Percentiles rank a stretch among this genome's conserved stretches.
Evolutionary conservation across 805 yeast species (phyloP).

Genomic region (Lachancea mirantina): DNA sequence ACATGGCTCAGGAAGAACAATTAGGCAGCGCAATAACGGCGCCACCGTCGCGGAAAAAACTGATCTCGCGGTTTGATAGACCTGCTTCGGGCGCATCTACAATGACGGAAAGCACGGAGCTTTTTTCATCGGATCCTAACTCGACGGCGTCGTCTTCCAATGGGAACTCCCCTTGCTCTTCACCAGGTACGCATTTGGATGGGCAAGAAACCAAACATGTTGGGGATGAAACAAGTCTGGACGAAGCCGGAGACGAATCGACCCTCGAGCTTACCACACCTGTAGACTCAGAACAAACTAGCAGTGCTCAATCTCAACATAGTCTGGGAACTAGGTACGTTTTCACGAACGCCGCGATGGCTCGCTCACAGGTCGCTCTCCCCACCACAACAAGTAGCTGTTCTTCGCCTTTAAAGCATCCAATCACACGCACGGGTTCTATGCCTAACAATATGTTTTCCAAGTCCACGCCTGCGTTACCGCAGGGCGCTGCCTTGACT

Average conservation of each 20-base stretch:
- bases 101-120: constrained; percentile 23
- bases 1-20: constrained; percentile 11
- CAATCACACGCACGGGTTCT: constrained; percentile 2
- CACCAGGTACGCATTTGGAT: constrained; percentile 14
- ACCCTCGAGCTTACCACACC: constrained; percentile 6
- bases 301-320: constrained; percentile 5
- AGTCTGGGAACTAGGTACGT: constrained; percentile 5
- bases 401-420: constrained; percentile 8
- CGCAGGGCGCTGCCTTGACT: constrained; percentile 24
- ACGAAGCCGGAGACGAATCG: constrained; percentile 7
- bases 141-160: constrained; percentile 25
- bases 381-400: constrained; percentile 3
- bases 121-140: constrained; percentile 25
- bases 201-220: constrained; percentile 5
- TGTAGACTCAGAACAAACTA: constrained; percentile 7
- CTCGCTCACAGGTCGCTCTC: constrained; percentile 6
- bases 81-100: constrained; percentile 30
- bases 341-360: constrained; percentile 6
- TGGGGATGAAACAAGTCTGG: constrained; percentile 4
- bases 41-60: constrained; percentile 22
- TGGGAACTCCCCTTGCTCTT: constrained; percentile 16
- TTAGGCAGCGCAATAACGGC: constrained; percentile 2
- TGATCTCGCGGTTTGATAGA: constrained; percentile 16
- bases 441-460: constrained; percentile 7
- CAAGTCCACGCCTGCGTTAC: constrained; percentile 11